Evolutionary conservation across 371 early-diverging fungal species (phyloP).

Genomic region (Basidiobolus heterosporus): DNA sequence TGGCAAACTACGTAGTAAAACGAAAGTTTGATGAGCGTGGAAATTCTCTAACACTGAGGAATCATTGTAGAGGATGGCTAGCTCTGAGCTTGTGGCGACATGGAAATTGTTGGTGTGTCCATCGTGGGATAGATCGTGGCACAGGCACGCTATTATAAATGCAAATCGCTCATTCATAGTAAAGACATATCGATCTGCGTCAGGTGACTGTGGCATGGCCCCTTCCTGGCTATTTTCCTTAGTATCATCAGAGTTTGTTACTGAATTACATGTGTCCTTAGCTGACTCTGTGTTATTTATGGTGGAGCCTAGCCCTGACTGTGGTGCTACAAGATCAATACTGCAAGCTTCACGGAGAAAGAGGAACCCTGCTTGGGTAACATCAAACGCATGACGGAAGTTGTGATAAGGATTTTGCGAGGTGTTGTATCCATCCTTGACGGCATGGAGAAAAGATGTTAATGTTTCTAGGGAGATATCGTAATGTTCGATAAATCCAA

Average conservation of each 20-base stretch:
- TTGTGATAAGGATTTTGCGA: slow-evolving; percentile 59
- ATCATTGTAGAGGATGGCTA: slow-evolving; percentile 40
- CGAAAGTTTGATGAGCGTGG: slow-evolving; percentile 42
- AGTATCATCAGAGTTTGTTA: too few species aligned
- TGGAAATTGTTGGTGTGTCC: slow-evolving; percentile 69
- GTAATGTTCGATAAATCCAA: too few species aligned
- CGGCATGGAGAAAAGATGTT: too few species aligned
- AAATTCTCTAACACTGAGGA: slow-evolving; percentile 82
- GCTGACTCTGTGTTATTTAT: too few species aligned
- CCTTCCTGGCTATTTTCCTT: too few species aligned
- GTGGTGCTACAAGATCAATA: not conserved
- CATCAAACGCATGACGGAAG: slow-evolving; percentile 72
- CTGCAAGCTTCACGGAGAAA: slow-evolving; percentile 39
- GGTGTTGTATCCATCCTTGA: too few species aligned
- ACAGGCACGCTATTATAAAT: slow-evolving; percentile 53
- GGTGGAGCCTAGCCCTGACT: too few species aligned
- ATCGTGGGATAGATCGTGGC: slow-evolving; percentile 75
- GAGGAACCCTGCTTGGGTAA: slow-evolving; percentile 56
- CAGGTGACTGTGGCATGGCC: slow-evolving; percentile 1
- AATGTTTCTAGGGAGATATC: too few species aligned
- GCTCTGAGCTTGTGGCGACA: slow-evolving; percentile 62
- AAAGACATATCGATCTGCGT: slow-evolving; percentile 27
- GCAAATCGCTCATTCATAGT: slow-evolving; percentile 53
- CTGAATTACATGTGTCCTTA: too few species aligned
- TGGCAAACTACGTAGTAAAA: slow-evolving; percentile 15